Evolutionary conservation across 495 filamentous ascomycete genomes (phyloP).

Genomic region (Penicillium maclennaniae): DNA sequence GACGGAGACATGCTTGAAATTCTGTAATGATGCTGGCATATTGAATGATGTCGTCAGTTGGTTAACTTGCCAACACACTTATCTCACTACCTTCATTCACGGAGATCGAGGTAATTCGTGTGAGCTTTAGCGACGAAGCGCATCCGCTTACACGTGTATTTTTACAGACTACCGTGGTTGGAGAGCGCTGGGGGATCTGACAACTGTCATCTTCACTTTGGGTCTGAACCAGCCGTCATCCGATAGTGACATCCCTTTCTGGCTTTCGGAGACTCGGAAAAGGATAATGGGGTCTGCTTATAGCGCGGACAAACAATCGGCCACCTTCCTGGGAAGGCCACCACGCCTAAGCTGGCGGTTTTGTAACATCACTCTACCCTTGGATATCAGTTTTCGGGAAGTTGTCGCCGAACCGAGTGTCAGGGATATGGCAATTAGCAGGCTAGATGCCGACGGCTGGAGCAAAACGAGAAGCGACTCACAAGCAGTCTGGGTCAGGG

Average conservation of each 20-base stretch:
- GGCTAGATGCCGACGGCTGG: constrained; percentile 38
- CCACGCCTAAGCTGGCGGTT: constrained; percentile 49
- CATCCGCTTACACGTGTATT: no score
- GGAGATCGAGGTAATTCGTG: constrained; percentile 3
- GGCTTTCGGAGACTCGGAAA: constrained; percentile 43
- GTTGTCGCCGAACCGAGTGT: constrained; percentile 37
- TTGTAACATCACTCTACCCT: constrained; percentile 46
- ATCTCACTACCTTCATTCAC: neutral
- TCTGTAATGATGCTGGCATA: constrained; percentile 7
- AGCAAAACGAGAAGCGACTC: constrained; percentile 32
- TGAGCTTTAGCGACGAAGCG: no score
- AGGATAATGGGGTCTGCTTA: constrained; percentile 46
- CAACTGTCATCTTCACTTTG: constrained; percentile 16
- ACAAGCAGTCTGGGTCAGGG: neutral
- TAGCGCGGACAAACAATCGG: constrained; percentile 41
- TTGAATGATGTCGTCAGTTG: constrained; percentile 10
- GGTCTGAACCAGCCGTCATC: constrained; percentile 17
- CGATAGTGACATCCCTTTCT: constrained; percentile 33
- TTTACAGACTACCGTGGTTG: constrained; percentile 28
- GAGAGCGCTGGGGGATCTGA: constrained; percentile 42
- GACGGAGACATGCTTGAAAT: constrained; percentile 3
- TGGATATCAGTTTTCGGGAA: constrained; percentile 49
- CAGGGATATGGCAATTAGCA: constrained; percentile 30
- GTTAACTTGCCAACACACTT: neutral
- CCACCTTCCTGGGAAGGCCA: constrained; percentile 50